These are phyloP conservation scores for Wallacemonas rigidus DNA, from an alignment of 208 protist species.

Conservation along the genomic window DNA sequence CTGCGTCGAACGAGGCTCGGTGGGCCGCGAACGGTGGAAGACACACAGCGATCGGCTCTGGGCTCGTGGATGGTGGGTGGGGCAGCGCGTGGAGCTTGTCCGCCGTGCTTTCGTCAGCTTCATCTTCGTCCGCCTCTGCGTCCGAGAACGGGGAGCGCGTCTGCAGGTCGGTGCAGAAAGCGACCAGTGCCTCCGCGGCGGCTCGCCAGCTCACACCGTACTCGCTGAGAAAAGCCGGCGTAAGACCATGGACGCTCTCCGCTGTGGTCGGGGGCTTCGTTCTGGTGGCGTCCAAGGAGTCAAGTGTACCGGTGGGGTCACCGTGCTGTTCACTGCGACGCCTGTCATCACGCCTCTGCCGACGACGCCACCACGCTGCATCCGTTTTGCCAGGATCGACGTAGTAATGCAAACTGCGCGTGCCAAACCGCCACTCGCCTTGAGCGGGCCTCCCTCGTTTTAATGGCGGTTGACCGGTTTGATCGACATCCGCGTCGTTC, in stretches of 20 bases:
- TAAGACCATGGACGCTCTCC: slow-evolving; percentile 22
- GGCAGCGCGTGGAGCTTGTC: background rate
- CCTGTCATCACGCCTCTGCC: slow-evolving; percentile 7
- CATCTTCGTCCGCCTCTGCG: background rate
- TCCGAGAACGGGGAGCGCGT: background rate
- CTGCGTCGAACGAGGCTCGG: slow-evolving; percentile 62
- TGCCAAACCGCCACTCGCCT: slow-evolving; percentile 38
- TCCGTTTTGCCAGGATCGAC: slow-evolving; percentile 35
- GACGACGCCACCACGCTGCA: slow-evolving; percentile 1
- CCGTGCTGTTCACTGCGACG: no score
- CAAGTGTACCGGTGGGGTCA: no score
- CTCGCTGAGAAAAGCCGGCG: background rate
- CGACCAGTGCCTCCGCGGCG: slow-evolving; percentile 32
- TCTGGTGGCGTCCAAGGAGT: slow-evolving; percentile 4
- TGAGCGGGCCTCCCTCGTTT: background rate
- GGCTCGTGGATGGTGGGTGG: background rate
- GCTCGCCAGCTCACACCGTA: slow-evolving; percentile 28
- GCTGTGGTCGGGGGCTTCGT: slow-evolving; percentile 42
- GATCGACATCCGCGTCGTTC: background rate
- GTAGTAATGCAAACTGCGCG: slow-evolving; percentile 45
- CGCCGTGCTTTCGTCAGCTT: background rate
- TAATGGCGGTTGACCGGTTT: no score
- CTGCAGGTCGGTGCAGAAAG: slow-evolving; percentile 24
- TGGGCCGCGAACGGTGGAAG: slow-evolving; percentile 74
- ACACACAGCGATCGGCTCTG: background rate